These are phyloP conservation scores for Crithidia expoeki DNA, from an alignment of 208 protist species.

Conservation along the genomic window DNA sequence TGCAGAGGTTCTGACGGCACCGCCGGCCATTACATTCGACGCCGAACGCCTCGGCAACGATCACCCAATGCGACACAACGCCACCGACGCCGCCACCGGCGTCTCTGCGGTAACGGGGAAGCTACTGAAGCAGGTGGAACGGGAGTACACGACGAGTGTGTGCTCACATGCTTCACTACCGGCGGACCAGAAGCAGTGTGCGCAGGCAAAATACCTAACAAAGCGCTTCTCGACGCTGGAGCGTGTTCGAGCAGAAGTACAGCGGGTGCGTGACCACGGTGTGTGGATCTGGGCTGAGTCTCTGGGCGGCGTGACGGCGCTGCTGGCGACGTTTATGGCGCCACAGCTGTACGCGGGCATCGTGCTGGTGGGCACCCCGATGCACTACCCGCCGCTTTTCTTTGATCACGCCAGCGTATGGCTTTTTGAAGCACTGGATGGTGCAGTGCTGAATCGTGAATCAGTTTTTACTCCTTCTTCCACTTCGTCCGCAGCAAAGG, in stretches of 20 bases:
- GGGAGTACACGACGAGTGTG: slow-evolving; percentile 47
- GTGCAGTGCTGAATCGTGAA: slow-evolving; percentile 36
- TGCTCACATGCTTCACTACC: slow-evolving; percentile 30
- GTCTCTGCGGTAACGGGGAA: slow-evolving; percentile 19
- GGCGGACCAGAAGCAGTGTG: slow-evolving; percentile 23
- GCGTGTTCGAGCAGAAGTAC: slow-evolving; percentile 55
- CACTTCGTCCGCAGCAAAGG: not conserved
- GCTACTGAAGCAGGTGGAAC: slow-evolving; percentile 35
- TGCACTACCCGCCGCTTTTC: slow-evolving; percentile 72
- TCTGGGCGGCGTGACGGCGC: slow-evolving; percentile 57
- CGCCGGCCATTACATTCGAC: slow-evolving; percentile 15
- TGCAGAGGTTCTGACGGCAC: slow-evolving; percentile 27
- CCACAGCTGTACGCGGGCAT: slow-evolving; percentile 71
- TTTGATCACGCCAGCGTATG: slow-evolving; percentile 62
- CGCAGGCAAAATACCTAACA: slow-evolving; percentile 35
- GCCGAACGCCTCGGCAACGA: slow-evolving; percentile 13
- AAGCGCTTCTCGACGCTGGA: slow-evolving; percentile 48
- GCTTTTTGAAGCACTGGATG: slow-evolving; percentile 56
- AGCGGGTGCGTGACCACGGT: slow-evolving; percentile 41
- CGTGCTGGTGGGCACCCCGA: slow-evolving; percentile 64
- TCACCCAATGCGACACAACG: slow-evolving; percentile 5
- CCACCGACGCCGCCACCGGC: not conserved
- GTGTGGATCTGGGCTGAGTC: slow-evolving; percentile 85
- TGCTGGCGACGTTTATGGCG: slow-evolving; percentile 57
- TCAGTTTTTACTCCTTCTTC: not conserved